A percentile compares a stretch with the other conserved stretches of the same genome.
These are phyloP conservation scores for Teunomyces funiuensis DNA, from an alignment of 805 yeast species.

Conservation along the genomic window DNA sequence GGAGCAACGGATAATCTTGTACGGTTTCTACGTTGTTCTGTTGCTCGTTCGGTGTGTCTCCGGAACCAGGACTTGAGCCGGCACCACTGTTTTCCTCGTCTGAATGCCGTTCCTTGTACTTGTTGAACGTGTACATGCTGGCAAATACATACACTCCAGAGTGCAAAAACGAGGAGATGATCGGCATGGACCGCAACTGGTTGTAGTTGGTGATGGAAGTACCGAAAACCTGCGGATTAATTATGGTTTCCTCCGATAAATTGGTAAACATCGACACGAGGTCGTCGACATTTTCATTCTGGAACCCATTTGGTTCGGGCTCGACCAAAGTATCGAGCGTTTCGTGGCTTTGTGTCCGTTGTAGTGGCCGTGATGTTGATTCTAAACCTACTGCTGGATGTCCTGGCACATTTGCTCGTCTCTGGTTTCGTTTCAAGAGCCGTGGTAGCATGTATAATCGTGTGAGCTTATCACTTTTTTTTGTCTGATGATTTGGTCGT, in stretches of 20 bases:
- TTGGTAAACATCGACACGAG: constrained; percentile 7
- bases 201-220: constrained; percentile 11
- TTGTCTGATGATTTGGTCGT: too few relatives aligned
- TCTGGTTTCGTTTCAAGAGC: not conserved
- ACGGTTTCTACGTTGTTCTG: not conserved
- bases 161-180: constrained; percentile 20
- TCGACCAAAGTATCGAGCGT: constrained; percentile 2
- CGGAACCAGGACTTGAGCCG: not conserved
- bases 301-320: not conserved
- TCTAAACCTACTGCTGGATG: not conserved
- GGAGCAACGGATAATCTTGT: constrained; percentile 17
- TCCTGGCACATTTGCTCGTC: not conserved
- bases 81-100: constrained; percentile 4
- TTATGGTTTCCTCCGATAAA: constrained; percentile 20
- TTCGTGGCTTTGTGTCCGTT: not conserved
- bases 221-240: constrained; percentile 16
- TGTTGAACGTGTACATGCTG: constrained; percentile 11
- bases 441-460: constrained; percentile 3
- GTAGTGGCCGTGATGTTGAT: not conserved
- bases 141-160: constrained; percentile 19
- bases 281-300: constrained; percentile 5
- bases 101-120: constrained; percentile 7
- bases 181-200: constrained; percentile 14
- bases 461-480: too few relatives aligned
- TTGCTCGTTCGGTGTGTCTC: not conserved